Evolutionary conservation across 1,139 yeast species (phyloP).

Genomic region (Pichia sp.): DNA sequence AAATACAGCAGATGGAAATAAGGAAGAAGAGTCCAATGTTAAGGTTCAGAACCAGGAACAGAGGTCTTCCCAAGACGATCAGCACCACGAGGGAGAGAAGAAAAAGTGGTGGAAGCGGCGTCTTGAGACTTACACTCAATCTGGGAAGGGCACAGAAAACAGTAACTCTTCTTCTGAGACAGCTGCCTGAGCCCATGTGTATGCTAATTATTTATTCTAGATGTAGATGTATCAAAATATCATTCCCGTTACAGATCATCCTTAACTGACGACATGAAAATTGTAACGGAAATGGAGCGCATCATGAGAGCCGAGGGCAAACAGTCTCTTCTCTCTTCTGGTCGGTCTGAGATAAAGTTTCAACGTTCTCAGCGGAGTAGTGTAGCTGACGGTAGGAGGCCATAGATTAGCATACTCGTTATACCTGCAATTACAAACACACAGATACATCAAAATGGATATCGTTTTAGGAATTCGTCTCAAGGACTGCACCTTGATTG

Average conservation of each 20-base stretch:
- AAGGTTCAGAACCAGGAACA: not conserved
- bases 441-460: slow-evolving; percentile 54
- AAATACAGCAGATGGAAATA: not conserved
- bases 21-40: not conserved
- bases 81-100: slow-evolving; percentile 37
- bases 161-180: not conserved
- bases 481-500: slow-evolving; percentile 74
- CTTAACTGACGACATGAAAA: not conserved
- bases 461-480: slow-evolving; percentile 83
- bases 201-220: not conserved
- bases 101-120: slow-evolving; percentile 45
- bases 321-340: not conserved
- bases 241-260: no score
- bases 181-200: not conserved
- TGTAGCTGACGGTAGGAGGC: not conserved
- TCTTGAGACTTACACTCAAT: slow-evolving; percentile 33
- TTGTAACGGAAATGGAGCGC: not conserved
- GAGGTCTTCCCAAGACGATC: slow-evolving; percentile 32
- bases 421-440: not conserved
- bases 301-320: slow-evolving; percentile 6
- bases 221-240: no score
- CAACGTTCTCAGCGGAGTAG: not conserved
- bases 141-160: not conserved
- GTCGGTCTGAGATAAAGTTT: not conserved
- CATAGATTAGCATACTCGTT: not conserved